These are phyloP conservation scores for Neckera pumila DNA, from an alignment of 225 moss, liverwort and hornwort species.

Conservation along the genomic window DNA sequence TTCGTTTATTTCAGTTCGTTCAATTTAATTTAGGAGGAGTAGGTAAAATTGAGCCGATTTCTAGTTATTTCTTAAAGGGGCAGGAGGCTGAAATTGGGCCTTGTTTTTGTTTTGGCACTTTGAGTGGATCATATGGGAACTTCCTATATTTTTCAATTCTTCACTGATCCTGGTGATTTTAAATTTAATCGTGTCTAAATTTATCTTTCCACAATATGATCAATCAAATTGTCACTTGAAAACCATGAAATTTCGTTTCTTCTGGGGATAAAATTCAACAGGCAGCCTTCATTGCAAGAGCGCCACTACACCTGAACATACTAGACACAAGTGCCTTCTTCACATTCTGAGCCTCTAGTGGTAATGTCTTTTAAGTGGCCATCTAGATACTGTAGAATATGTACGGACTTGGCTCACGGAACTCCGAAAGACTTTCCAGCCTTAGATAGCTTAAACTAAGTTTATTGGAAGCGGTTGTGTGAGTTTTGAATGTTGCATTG, in stretches of 20 bases:
- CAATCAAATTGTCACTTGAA: neutral
- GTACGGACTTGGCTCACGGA: neutral
- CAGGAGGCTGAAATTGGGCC: neutral
- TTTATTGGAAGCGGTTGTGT: neutral
- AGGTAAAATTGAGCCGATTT: neutral
- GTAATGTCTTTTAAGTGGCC: neutral
- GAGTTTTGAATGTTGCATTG: neutral
- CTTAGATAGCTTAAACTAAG: neutral
- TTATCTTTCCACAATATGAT: neutral
- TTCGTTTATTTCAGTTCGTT: neutral
- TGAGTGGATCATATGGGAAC: neutral
- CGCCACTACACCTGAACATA: neutral
- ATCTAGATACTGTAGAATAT: neutral
- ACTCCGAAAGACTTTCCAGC: neutral
- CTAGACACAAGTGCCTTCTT: neutral
- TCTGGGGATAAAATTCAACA: neutral
- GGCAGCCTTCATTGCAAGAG: neutral
- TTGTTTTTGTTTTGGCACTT: neutral
- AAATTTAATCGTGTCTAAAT: neutral
- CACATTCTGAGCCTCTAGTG: neutral
- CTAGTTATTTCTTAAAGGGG: too few relatives aligned
- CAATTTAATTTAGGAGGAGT: neutral
- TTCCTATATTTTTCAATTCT: neutral
- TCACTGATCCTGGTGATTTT: neutral
- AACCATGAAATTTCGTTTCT: neutral